A percentile compares a stretch with the other conserved stretches of the same genome.
These are phyloP conservation scores for Malassezia arunalokei DNA, from an alignment of 1,284 basidiomycete genomes.

Conservation along the genomic window DNA sequence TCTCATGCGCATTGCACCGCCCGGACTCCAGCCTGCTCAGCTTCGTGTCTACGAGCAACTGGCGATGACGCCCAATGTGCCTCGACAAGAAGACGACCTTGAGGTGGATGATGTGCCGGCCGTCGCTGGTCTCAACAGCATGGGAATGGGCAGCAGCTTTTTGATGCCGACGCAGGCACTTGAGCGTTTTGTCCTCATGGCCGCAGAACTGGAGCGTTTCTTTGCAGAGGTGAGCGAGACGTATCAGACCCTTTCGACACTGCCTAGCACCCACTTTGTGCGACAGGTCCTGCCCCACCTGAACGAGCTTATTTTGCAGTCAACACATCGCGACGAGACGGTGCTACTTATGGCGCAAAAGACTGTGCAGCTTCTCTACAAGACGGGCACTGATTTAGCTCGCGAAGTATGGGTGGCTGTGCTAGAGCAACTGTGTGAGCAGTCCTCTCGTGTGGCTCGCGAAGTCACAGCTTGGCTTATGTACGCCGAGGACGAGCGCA, in stretches of 20 bases:
- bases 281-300: constrained; percentile 71
- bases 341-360: constrained; percentile 87
- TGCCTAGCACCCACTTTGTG: constrained; percentile 68
- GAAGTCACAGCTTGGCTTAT: constrained; percentile 95
- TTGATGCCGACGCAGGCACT: constrained; percentile 30
- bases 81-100: background rate
- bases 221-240: constrained; percentile 27
- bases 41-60: constrained; percentile 91
- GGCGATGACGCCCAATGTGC: constrained; percentile 20
- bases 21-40: constrained; percentile 70
- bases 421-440: constrained; percentile 74
- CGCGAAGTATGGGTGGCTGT: constrained; percentile 62
- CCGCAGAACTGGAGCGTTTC: constrained; percentile 37
- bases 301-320: constrained; percentile 63
- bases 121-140: background rate
- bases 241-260: constrained; percentile 17
- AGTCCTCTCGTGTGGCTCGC: constrained; percentile 82
- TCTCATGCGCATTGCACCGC: constrained; percentile 69
- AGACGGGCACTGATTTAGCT: constrained; percentile 30
- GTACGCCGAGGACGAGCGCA: constrained; percentile 85
- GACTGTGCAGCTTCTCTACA: constrained; percentile 55
- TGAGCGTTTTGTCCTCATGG: constrained; percentile 43
- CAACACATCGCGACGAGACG: constrained; percentile 67
- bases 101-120: constrained; percentile 11
- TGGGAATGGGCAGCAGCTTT: background rate